Evolutionary conservation across 495 filamentous ascomycete species (phyloP), one percentile per base, ranked within the genome.

Genomic region (Trichoderma virens): DNA sequence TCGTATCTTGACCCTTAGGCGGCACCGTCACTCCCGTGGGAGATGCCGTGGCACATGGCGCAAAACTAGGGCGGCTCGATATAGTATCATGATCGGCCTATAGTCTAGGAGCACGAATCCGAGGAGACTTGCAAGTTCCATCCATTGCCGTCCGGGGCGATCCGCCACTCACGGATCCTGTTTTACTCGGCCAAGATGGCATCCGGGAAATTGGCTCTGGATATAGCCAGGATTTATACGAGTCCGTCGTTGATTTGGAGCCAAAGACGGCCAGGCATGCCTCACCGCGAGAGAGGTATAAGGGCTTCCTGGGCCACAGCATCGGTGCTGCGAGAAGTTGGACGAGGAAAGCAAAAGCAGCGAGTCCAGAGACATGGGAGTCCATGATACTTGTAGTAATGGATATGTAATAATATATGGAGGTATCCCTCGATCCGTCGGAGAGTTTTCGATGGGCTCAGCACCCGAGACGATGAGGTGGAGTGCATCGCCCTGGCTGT

Each of bases 301-400:
- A n/a, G n/a, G 11, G 51, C 51, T 30, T 30, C 20, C 25, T 27
- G 51, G 51, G 51, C 20, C 51, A 56, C 51, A n/a, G 51, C 51
- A 56, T 30, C 25, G 51, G 51, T 7, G 51, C 51, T 56, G 51
- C 51, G 11, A 56, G 51, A 56, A 20, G 51, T 56, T 27, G 51
- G 51, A 56, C 51, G 25, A 56, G 28, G 25, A 3, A 45, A 45
- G 18, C 5, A 18, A 45, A 45, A 13, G 16, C 41, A 13, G 41
- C 41, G 41, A 45, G 41, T 45, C 41, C 3, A n/a, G 13, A 45
- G 18, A n/a, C 16, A 3, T 45, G 6, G 11, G 5, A 35, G 32
- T 11, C 11, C 32, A 35, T 35, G 5, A n/a, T n/a, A n/a, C n/a
- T n/a, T n/a, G n/a, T n/a, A n/a, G n/a, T n/a, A n/a, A n/a, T n/a